phyloP scores from a whole-genome alignment of 768 basidiomycete genomes.

The Trametes meyenii region DNA sequence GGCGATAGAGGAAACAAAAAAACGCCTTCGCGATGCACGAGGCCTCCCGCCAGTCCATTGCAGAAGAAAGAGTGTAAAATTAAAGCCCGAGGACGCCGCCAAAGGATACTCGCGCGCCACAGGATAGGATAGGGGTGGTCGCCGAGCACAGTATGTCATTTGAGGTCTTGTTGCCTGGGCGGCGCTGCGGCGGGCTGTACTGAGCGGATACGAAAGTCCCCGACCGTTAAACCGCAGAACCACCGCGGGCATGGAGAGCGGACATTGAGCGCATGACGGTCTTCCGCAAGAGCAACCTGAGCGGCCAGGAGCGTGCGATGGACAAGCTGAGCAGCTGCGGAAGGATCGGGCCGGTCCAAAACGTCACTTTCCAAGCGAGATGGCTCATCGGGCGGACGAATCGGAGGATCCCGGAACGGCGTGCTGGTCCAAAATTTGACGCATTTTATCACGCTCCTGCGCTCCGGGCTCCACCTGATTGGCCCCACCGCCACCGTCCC shows the following conservation, averaged over 20 bases:
- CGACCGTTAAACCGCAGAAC: not conserved
- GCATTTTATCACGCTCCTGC: slow-evolving; percentile 21
- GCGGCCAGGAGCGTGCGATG: not conserved
- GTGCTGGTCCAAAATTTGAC: slow-evolving; percentile 1
- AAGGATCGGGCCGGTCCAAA: slow-evolving; percentile 3
- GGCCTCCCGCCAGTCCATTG: no score
- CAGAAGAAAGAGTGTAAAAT: not conserved
- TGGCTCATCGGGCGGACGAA: slow-evolving; percentile 13
- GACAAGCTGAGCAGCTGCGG: not conserved
- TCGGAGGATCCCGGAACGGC: slow-evolving; percentile 19
- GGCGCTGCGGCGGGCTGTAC: not conserved
- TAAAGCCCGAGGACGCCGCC: no score
- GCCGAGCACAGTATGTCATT: no score
- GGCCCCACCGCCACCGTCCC: slow-evolving; percentile 21
- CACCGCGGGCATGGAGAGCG: no score
- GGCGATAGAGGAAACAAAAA: no score
- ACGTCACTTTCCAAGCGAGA: slow-evolving; percentile 4
- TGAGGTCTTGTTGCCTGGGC: not conserved
- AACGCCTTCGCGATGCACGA: no score
- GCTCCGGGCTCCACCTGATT: slow-evolving; percentile 17
- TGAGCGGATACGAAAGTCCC: not conserved
- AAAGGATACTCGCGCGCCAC: no score
- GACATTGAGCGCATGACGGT: not conserved
- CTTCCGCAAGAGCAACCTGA: not conserved
- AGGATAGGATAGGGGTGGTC: no score